These are phyloP conservation scores for Bathelium albidoporum DNA, from an alignment of 495 filamentous ascomycete species.

Conservation along the genomic window DNA sequence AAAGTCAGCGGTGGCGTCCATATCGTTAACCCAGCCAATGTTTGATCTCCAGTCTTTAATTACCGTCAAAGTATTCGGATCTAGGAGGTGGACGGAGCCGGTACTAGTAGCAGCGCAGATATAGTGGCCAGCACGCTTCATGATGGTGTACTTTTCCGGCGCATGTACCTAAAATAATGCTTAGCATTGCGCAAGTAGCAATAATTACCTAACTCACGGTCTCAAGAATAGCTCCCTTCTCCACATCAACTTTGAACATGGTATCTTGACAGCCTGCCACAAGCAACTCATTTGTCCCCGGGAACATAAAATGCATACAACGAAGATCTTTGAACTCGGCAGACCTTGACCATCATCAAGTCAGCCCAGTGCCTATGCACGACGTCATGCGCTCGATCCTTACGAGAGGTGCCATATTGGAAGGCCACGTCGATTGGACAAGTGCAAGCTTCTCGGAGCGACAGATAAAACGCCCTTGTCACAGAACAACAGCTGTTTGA, in stretches of 20 bases:
- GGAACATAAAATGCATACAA: constrained; percentile 90
- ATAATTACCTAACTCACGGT: constrained; percentile 35
- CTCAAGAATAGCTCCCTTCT: constrained; percentile 70
- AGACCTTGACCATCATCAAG: constrained; percentile 37
- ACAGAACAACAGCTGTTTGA: constrained; percentile 75
- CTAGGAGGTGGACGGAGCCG: constrained; percentile 79
- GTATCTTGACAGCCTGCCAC: constrained; percentile 74
- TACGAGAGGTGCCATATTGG: constrained; percentile 77
- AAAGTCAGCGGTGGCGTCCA: constrained; percentile 87
- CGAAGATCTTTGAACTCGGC: constrained; percentile 69
- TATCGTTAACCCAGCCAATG: constrained; percentile 72
- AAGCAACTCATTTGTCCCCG: constrained; percentile 67
- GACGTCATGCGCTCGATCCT: constrained; percentile 16
- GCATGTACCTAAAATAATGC: constrained; percentile 2
- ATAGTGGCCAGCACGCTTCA: constrained; percentile 71
- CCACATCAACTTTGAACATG: constrained; percentile 85
- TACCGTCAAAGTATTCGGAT: constrained; percentile 62
- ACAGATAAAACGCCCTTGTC: constrained; percentile 78
- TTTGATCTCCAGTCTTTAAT: constrained; percentile 86
- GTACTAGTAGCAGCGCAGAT: constrained; percentile 82
- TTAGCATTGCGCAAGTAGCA: not conserved
- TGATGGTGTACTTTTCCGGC: constrained; percentile 71
- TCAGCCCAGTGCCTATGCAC: constrained; percentile 9
- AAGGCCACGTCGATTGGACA: constrained; percentile 67
- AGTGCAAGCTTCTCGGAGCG: constrained; percentile 68